Evolutionary conservation across 495 filamentous ascomycete species (phyloP).

Genomic region (Penicillium cosmopolitanum): DNA sequence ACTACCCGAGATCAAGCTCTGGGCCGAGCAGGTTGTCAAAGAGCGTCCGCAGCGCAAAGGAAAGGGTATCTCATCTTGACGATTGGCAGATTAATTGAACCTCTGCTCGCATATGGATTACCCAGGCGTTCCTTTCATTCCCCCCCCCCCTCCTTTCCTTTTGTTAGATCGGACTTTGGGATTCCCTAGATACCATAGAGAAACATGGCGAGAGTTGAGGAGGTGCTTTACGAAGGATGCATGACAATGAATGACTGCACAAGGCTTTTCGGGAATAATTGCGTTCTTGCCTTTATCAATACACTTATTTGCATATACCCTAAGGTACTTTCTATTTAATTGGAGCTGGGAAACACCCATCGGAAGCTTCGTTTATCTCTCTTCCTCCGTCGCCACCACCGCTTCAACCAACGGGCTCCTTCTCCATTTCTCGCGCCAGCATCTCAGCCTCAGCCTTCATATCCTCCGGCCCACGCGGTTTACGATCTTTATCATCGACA

Average conservation of each 20-base stretch:
- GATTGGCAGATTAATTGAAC: neutral
- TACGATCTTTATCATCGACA: slow-evolving; percentile 70
- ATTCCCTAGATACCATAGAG: slow-evolving; percentile 29
- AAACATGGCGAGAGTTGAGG: slow-evolving; percentile 8
- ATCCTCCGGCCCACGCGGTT: slow-evolving; percentile 68
- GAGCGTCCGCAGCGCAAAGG: slow-evolving; percentile 64
- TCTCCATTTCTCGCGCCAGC: slow-evolving; percentile 45
- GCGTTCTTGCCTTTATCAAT: slow-evolving; percentile 6
- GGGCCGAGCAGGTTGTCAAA: slow-evolving; percentile 73
- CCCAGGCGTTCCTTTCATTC: neutral
- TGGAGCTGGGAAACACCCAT: neutral
- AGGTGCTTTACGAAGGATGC: slow-evolving; percentile 22
- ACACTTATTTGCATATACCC: slow-evolving; percentile 8
- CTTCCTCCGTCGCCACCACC: neutral
- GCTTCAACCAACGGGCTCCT: slow-evolving; percentile 29
- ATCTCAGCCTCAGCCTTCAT: slow-evolving; percentile 77
- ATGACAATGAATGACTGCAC: slow-evolving; percentile 24
- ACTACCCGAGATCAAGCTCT: slow-evolving; percentile 75
- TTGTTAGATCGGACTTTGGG: slow-evolving; percentile 13
- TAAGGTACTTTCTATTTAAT: slow-evolving; percentile 1
- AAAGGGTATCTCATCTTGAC: neutral
- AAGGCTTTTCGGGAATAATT: slow-evolving; percentile 9
- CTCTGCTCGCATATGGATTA: slow-evolving; percentile 3
- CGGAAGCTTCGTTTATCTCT: neutral
- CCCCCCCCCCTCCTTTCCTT: slow-evolving; percentile 1